Base-by-base conservation (phyloP, 2,329 filamentous ascomycete species). In the Ophiostoma montium region DNA sequence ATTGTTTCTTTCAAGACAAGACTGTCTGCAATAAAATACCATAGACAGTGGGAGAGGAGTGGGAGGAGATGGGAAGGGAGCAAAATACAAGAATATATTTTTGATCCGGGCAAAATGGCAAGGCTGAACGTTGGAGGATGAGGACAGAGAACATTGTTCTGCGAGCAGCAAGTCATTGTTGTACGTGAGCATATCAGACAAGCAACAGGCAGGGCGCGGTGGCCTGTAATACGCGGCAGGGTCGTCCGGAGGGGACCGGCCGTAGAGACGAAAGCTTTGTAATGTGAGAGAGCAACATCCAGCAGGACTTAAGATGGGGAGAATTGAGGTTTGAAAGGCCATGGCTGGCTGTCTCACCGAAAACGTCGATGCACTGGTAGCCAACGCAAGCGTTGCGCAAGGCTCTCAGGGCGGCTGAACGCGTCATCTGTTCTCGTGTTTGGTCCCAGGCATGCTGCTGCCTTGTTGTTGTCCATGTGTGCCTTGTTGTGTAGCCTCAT, bases 261-360 rank as follows among this genome's bases (percentile, higher is more conserved):
- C 30, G 45, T n/a, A 45, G 41, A 32, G n/a, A 39, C 31, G 35
- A 50, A 41, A 46, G 35, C 39, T 48, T 52, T 46, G 51, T 41
- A 33, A 19, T 73, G 67, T 72, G 76, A 81, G 74, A 81, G 76
- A 80, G 74, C 48, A 69, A 67, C 66, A 72, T 72, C 70, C 72
- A 72, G 71, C 65, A 50, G 45, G 16, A 35, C 43, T 19, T 19
- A 67, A 63, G 61, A 63, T 63, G 68, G 70, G 70, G 32, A 33
- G 32, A 15, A 15, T 46, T 36, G 21, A 50, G 50, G 47, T 50
- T 27, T 27, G 23, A 27, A 27, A 27, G 49, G 69, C 70, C 71
- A 66, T 72, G 74, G 35, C 48, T 51, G 52, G 77, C 75, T 73
- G 76, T 80, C 80, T 86, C 84, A 87, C 84, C 77, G 72, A 74